Conservation (phyloP, 2,329 filamentous ascomycete species). For the Colletotrichum gigasporum region DNA sequence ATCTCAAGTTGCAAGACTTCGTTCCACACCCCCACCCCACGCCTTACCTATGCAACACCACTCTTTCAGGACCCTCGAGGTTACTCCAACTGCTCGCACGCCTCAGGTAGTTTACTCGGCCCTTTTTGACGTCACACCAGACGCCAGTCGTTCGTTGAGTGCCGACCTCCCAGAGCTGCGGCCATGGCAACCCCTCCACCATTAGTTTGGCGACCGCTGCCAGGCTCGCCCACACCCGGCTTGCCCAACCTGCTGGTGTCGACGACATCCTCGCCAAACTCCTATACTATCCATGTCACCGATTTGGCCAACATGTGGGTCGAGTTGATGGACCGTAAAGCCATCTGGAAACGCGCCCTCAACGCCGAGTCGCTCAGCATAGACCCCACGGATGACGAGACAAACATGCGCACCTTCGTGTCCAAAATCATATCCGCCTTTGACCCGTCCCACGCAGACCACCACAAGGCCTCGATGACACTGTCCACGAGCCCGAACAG, state of each 20-base stretch:
- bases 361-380: slow-evolving; percentile 75
- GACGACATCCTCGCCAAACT: slow-evolving; percentile 58
- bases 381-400: slow-evolving; percentile 74
- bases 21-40: background rate
- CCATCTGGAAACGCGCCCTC: slow-evolving; percentile 70
- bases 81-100: too few species aligned
- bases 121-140: background rate
- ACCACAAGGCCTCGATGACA: slow-evolving; percentile 54
- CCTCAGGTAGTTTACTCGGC: too few species aligned
- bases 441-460: slow-evolving; percentile 54
- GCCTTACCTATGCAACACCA: too few species aligned
- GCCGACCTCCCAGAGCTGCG: background rate
- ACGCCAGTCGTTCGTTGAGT: background rate
- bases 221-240: slow-evolving; percentile 45
- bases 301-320: slow-evolving; percentile 80
- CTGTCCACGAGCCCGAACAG: slow-evolving; percentile 47
- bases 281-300: slow-evolving; percentile 74
- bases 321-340: slow-evolving; percentile 69
- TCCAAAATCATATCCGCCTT: slow-evolving; percentile 66
- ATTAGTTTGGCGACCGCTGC: slow-evolving; percentile 60
- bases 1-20: background rate
- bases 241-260: slow-evolving; percentile 73
- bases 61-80: too few species aligned
- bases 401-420: slow-evolving; percentile 75
- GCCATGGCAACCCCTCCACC: slow-evolving; percentile 43